Evolutionary conservation across 352 stramenopile species (phyloP).

Genomic region (Pythium scleroteichum): DNA sequence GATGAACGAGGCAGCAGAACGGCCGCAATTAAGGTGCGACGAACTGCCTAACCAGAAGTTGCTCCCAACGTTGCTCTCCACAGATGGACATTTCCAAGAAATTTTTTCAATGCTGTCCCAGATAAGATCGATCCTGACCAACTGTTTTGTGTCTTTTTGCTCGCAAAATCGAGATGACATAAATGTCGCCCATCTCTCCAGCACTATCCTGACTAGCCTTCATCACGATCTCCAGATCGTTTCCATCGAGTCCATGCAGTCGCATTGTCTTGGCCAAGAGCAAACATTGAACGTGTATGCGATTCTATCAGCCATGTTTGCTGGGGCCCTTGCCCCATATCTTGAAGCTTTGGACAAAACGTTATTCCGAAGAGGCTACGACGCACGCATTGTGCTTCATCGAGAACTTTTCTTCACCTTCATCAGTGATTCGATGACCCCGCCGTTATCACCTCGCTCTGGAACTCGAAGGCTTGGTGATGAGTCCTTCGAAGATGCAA

Average conservation of each 20-base stretch:
- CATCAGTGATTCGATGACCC: conserved; percentile 8
- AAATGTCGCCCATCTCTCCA: conserved; percentile 36
- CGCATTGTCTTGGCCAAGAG: neutral
- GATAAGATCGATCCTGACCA: conserved; percentile 35
- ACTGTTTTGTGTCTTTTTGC: conserved; percentile 36
- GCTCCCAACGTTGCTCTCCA: conserved; percentile 42
- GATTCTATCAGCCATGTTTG: conserved; percentile 50
- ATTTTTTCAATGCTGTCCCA: conserved; percentile 47
- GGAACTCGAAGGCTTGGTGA: conserved; percentile 6
- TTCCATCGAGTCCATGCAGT: conserved; percentile 32
- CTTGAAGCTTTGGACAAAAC: conserved; percentile 47
- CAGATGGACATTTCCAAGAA: conserved; percentile 44
- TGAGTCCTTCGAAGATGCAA: conserved; percentile 42
- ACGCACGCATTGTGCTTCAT: conserved; percentile 41
- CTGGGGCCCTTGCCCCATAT: conserved; percentile 45
- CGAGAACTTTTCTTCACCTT: conserved; percentile 55
- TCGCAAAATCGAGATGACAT: conserved; percentile 29
- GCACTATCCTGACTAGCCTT: conserved; percentile 43
- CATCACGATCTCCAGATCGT: conserved; percentile 47
- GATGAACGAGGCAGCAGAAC: neutral
- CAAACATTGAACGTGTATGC: conserved; percentile 39
- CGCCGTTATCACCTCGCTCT: conserved; percentile 24
- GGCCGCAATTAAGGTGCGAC: neutral
- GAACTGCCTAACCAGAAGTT: neutral
- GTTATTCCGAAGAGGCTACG: conserved; percentile 50